Percentiles rank a stretch among this genome's conserved stretches.
Conservation (phyloP, 768 basidiomycete species). For the Boletus subparvulus region DNA sequence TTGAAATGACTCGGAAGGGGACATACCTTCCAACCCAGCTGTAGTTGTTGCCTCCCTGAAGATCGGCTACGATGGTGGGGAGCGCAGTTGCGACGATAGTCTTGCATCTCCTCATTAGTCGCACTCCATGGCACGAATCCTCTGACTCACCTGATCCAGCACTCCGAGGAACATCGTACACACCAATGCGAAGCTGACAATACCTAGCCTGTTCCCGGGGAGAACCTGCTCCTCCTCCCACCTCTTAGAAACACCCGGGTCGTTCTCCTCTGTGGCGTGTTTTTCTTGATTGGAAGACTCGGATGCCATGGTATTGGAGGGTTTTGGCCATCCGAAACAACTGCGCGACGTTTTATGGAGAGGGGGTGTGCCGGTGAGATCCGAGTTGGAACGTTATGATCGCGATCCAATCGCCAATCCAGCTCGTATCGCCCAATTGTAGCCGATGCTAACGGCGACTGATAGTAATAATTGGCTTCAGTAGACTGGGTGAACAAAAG, state of each 20-base stretch:
- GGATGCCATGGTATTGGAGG: not conserved
- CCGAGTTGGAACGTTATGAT: no score
- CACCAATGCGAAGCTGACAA: slow-evolving; percentile 26
- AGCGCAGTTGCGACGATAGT: slow-evolving; percentile 69
- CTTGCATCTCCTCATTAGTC: slow-evolving; percentile 28
- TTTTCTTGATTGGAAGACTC: not conserved
- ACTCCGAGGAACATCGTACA: slow-evolving; percentile 40
- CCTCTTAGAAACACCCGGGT: slow-evolving; percentile 51
- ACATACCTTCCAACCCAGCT: slow-evolving; percentile 68
- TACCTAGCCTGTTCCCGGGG: slow-evolving; percentile 31
- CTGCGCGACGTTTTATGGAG: no score
- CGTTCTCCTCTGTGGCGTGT: not conserved
- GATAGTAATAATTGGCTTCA: not conserved
- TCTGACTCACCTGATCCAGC: slow-evolving; percentile 49
- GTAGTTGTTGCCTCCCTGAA: slow-evolving; percentile 60
- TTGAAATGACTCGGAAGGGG: no score
- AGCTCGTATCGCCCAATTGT: no score
- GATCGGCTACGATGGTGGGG: slow-evolving; percentile 62
- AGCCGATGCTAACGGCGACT: not conserved
- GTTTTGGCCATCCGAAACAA: not conserved
- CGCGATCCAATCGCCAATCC: no score
- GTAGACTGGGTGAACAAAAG: no score
- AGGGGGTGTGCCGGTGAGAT: no score
- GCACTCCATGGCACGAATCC: not conserved
- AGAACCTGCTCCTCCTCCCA: slow-evolving; percentile 50